A percentile compares a stretch with the other conserved stretches of the same genome.
Evolutionary conservation across 192 early-diverging fungal genomes (phyloP).

Genomic region (Coemansia sp.): DNA sequence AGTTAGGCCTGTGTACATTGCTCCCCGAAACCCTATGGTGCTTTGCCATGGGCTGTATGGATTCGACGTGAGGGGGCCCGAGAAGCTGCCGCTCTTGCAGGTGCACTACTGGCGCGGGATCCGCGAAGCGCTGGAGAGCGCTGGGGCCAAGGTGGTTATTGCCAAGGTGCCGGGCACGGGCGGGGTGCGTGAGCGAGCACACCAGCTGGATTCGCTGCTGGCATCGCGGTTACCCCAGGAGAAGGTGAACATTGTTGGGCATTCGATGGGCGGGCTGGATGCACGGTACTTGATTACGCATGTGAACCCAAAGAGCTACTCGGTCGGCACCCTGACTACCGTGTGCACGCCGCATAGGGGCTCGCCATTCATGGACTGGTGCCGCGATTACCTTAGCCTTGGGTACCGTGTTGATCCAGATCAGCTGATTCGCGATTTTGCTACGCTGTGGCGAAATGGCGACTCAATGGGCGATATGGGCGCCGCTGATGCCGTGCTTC

Average conservation of each 20-base stretch:
- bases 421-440: slow-evolving; percentile 50
- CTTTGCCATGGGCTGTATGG: slow-evolving; percentile 91
- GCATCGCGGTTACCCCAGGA: slow-evolving; percentile 42
- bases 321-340: slow-evolving; percentile 80
- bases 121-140: slow-evolving; percentile 67
- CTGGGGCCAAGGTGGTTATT: slow-evolving; percentile 80
- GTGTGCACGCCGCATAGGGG: slow-evolving; percentile 94
- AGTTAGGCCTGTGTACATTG: slow-evolving; percentile 64
- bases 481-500: background rate
- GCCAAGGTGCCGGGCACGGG: slow-evolving; percentile 75
- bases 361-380: slow-evolving; percentile 92
- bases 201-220: slow-evolving; percentile 70
- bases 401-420: slow-evolving; percentile 58
- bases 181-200: slow-evolving; percentile 71
- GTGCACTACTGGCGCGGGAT: slow-evolving; percentile 86
- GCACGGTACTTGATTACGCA: slow-evolving; percentile 89
- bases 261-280: slow-evolving; percentile 97
- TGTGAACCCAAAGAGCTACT: slow-evolving; percentile 66
- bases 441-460: slow-evolving; percentile 32
- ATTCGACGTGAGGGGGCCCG: slow-evolving; percentile 81
- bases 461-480: slow-evolving; percentile 2
- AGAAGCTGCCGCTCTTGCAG: slow-evolving; percentile 73
- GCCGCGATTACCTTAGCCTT: slow-evolving; percentile 79
- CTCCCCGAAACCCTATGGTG: slow-evolving; percentile 76
- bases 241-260: slow-evolving; percentile 82